Evolutionary conservation across 495 filamentous ascomycete genomes (phyloP), one percentile per base, ranked within the genome.

Genomic region (Penicillium dipodomyicola): DNA sequence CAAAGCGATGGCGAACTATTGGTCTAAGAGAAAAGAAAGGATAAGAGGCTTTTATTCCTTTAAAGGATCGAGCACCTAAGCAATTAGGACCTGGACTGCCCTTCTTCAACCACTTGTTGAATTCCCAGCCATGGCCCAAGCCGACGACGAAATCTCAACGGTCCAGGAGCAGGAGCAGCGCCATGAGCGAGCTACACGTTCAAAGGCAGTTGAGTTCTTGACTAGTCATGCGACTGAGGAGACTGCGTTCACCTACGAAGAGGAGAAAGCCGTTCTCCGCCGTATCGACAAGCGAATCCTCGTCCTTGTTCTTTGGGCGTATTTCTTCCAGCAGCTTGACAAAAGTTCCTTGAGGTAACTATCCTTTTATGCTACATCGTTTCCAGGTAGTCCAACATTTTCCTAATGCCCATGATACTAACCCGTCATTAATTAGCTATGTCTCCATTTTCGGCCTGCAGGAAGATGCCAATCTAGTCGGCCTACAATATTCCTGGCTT

Each of bases 301-400:
- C 61, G 74, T 77, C 6, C 63, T 77, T 8, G 29, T 72, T 0
- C 52, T 68, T 2, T 61, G 68, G 15, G 65, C 69, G 0, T 72
- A 72, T 42, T 68, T 68, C 52, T 68, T 83, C 41, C 77, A 80
- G 30, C 78, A 75, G 49, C 73, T 84, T n/a, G 81, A 84, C 64
- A 82, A 83, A 52, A 74, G 75, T 17, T 72, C 77, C 0, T 61
- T 82, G 8, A 37, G 48, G 48, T 50, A 50, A 15, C 3, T 15
- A 25, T 0, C 12, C 6, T 12, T 35, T 35, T 2, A 14, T 35
- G 12, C 4, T 35, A 35, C 32, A 35, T 35, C 5, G 3, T 44
- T 4, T 14, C 23, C 22, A 30, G 11, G 15, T 11, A 11, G 3
- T 2, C 2, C n/a, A 8, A n/a, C 14, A 12, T 19, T 44, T 12